phyloP scores from a whole-genome alignment of 495 filamentous ascomycete species.

The Hyaloscypha variabilis region DNA sequence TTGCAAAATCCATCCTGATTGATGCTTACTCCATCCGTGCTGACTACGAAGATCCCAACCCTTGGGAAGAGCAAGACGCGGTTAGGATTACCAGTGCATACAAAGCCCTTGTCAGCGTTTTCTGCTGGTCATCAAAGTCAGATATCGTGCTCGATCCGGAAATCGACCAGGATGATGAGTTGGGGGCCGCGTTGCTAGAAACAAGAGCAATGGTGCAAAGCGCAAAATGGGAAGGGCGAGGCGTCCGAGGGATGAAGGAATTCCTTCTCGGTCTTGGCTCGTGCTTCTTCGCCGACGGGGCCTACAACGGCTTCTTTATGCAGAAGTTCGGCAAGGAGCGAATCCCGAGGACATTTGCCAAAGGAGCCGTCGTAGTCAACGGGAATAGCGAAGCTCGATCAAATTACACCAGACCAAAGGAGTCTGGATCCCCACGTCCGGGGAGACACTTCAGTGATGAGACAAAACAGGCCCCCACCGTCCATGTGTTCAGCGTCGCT shows the following conservation, averaged over 20 bases:
- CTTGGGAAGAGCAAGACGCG: conserved; percentile 17
- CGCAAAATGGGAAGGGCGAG: conserved; percentile 22
- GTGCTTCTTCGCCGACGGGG: conserved; percentile 7
- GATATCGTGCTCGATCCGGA: conserved; percentile 19
- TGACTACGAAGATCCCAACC: conserved; percentile 17
- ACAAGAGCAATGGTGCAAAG: conserved; percentile 12
- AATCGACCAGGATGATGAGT: neutral
- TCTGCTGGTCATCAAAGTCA: conserved; percentile 25
- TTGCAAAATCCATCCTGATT: conserved; percentile 25
- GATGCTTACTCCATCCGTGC: conserved; percentile 25
- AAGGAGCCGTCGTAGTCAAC: neutral
- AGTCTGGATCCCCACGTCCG: neutral
- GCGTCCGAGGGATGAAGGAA: conserved; percentile 24
- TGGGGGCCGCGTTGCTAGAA: neutral
- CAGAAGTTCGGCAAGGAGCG: conserved; percentile 21
- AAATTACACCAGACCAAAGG: neutral
- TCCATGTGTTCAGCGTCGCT: neutral
- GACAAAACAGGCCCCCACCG: neutral
- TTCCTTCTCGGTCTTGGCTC: conserved; percentile 26
- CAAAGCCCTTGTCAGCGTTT: conserved; percentile 25
- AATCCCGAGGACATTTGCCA: neutral
- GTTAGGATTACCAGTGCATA: conserved; percentile 24
- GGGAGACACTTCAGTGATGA: neutral
- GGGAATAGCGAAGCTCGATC: neutral
- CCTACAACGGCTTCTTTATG: conserved; percentile 27